These are phyloP conservation scores for Chytriomyces sp. DNA, from an alignment of 192 early-diverging fungal genomes.

Conservation along the genomic window DNA sequence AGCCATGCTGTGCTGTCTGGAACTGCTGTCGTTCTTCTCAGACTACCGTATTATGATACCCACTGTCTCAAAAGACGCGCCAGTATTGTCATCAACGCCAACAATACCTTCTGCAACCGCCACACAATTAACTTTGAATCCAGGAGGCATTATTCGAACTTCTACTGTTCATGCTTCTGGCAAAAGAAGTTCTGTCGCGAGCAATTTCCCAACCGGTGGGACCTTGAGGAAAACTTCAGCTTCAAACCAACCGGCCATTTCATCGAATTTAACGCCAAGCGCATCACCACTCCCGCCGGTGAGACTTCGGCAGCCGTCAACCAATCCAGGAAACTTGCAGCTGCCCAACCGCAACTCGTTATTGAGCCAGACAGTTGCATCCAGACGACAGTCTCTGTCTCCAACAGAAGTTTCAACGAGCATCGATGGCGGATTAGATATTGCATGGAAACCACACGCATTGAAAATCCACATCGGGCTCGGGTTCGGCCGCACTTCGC, in stretches of 20 bases:
- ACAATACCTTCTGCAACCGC: background rate
- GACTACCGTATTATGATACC: conserved; percentile 23
- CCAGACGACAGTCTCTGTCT: background rate
- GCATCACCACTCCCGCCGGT: background rate
- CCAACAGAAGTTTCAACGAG: background rate
- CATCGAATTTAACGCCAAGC: background rate
- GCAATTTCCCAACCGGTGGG: background rate
- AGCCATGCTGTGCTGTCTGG: conserved; percentile 26
- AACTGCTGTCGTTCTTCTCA: conserved; percentile 22
- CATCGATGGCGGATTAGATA: background rate
- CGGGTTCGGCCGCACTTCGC: conserved; percentile 29
- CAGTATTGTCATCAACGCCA: background rate
- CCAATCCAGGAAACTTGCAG: background rate
- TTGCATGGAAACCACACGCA: conserved; percentile 13
- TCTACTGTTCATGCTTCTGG: background rate
- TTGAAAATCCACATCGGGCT: conserved; percentile 39
- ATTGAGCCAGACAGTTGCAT: background rate
- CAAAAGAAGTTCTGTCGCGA: background rate
- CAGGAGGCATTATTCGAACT: no score
- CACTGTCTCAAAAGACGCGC: background rate
- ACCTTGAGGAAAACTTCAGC: background rate
- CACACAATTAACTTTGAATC: no score
- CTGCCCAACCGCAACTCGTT: conserved; percentile 3
- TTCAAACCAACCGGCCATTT: background rate
- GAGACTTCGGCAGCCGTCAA: background rate